A percentile compares a stretch with the other conserved stretches of the same genome.
phyloP scores from a whole-genome alignment of 1,284 basidiomycete species.

The Ganoderma leucocontextum region DNA sequence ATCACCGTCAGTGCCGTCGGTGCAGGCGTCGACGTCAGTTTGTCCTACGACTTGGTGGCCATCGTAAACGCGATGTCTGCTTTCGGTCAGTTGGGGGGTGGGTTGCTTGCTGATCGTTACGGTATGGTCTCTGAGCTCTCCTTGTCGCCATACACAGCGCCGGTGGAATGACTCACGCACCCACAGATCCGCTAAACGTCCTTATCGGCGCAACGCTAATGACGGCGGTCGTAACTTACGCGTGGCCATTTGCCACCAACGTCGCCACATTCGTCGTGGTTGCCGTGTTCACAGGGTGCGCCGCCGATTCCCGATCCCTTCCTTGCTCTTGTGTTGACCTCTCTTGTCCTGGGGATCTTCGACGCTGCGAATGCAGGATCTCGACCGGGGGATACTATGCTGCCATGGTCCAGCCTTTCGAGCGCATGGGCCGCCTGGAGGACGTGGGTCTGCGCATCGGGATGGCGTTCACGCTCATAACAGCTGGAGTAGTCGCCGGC shows the following conservation, averaged over 20 bases:
- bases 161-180: no score
- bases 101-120: conserved; percentile 47
- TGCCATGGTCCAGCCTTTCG: conserved; percentile 59
- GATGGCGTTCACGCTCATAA: conserved; percentile 56
- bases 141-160: no score
- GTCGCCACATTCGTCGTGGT: conserved; percentile 51
- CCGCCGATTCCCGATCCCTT: background rate
- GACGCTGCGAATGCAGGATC: conserved; percentile 60
- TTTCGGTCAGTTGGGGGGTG: conserved; percentile 49
- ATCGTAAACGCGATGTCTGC: conserved; percentile 52
- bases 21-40: conserved; percentile 43
- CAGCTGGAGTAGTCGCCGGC: conserved; percentile 53
- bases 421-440: conserved; percentile 57
- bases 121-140: background rate
- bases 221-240: conserved; percentile 58
- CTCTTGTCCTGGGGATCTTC: conserved; percentile 18
- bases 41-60: conserved; percentile 53
- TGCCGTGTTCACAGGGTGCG: conserved; percentile 21
- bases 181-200: conserved; percentile 57
- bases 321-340: background rate
- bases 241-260: conserved; percentile 60
- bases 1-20: conserved; percentile 9
- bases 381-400: conserved; percentile 63
- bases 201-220: conserved; percentile 58
- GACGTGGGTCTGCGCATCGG: conserved; percentile 65